These are phyloP conservation scores for Plasmodium malariae DNA, from an alignment of 169 alveolate species.

Conservation along the genomic window DNA sequence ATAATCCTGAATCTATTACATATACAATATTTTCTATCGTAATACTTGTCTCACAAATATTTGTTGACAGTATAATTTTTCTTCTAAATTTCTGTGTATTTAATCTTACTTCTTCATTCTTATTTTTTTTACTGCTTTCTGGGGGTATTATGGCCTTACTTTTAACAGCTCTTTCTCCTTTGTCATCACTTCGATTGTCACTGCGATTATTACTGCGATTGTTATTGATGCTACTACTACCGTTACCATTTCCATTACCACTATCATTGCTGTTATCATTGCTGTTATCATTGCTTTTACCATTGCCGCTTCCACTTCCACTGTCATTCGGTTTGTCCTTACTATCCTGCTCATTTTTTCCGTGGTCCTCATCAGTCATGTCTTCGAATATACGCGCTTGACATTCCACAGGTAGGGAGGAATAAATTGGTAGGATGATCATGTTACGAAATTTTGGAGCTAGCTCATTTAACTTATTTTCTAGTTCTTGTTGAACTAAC, in stretches of 20 bases:
- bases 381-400: slow-evolving; percentile 99
- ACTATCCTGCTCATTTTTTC: too few relatives aligned
- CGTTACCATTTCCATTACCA: neutral
- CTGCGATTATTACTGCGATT: neutral
- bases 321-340: neutral
- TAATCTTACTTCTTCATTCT: neutral
- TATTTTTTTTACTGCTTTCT: neutral
- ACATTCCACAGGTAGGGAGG: slow-evolving; percentile 98
- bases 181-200: neutral
- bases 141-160: neutral
- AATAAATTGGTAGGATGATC: slow-evolving; percentile 96
- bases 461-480: slow-evolving; percentile 68
- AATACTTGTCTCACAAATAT: slow-evolving; percentile 99
- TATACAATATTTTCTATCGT: slow-evolving; percentile 99
- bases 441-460: slow-evolving; percentile 84
- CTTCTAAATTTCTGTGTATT: slow-evolving; percentile 93
- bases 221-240: neutral
- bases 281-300: too few relatives aligned
- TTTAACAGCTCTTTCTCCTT: neutral
- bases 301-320: neutral
- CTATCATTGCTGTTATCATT: neutral
- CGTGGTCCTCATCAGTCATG: slow-evolving; percentile 84
- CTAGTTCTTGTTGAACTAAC: slow-evolving; percentile 93
- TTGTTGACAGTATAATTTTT: slow-evolving; percentile 98
- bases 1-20: slow-evolving; percentile 98